Conservation (phyloP, 345 rosid genomes). For the Durio zibethinus region DNA sequence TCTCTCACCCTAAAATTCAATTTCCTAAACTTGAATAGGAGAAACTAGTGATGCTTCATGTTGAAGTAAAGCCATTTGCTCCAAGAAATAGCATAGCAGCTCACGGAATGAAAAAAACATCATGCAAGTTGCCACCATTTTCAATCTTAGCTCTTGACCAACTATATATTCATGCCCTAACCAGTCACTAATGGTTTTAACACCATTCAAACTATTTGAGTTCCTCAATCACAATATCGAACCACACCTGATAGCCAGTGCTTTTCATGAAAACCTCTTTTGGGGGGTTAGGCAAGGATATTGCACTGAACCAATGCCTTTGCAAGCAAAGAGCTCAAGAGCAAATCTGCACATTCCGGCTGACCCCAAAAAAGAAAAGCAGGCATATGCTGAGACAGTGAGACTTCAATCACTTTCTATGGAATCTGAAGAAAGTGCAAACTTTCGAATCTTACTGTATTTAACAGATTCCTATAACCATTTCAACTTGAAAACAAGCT, state of each 20-base stretch:
- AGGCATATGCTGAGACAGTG: not conserved
- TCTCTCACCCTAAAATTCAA: not conserved
- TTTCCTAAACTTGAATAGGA: not conserved
- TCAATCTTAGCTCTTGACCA: not conserved
- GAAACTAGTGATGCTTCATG: not conserved
- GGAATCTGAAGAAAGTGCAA: not conserved
- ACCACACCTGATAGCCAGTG: not conserved
- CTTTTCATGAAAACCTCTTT: not conserved
- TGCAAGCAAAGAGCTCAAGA: not conserved
- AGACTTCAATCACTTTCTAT: not conserved
- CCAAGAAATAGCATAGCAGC: not conserved
- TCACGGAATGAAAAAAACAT: not conserved
- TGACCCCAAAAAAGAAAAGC: not conserved
- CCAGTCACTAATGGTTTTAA: not conserved
- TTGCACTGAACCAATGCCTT: not conserved
- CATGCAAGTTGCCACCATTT: not conserved
- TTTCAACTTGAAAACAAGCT: constrained; percentile 7
- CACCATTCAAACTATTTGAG: not conserved
- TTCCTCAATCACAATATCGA: not conserved
- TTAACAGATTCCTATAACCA: not conserved
- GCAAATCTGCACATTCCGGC: not conserved
- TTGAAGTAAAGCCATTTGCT: not conserved
- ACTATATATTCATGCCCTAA: not conserved
- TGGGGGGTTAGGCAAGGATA: not conserved
- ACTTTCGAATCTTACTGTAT: not conserved